A percentile compares a stretch with the other conserved stretches of the same genome.
These are phyloP conservation scores for Mesotaenium endlicherianum DNA, from an alignment of 139 green algal genomes.

Conservation along the genomic window DNA sequence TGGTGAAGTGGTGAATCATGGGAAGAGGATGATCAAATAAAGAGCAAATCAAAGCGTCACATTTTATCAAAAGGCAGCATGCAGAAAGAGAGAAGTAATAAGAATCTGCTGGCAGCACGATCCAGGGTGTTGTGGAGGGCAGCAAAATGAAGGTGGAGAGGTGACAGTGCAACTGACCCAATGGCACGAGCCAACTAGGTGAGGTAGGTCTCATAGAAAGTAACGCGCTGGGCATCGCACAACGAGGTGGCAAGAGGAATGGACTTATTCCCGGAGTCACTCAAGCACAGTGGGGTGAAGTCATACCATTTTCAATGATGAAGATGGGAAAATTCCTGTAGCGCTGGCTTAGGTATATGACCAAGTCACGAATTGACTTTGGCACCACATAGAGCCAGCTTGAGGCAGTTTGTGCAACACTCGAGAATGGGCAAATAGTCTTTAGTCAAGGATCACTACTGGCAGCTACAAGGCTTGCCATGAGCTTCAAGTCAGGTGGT, in stretches of 20 bases:
- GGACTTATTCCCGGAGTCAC: too few relatives aligned
- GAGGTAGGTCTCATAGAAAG: constrained; percentile 21
- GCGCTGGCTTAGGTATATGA: constrained; percentile 35
- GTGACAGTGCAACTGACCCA: too few relatives aligned
- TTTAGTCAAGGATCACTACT: too few relatives aligned
- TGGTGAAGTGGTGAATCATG: not conserved
- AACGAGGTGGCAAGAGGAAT: not conserved
- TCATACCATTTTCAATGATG: constrained; percentile 41
- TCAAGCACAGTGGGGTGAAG: too few relatives aligned
- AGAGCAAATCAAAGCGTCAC: not conserved
- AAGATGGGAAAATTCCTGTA: constrained; percentile 13
- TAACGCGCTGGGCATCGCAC: constrained; percentile 2
- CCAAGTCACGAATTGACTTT: constrained; percentile 15
- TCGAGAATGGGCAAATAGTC: too few relatives aligned
- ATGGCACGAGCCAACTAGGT: not conserved
- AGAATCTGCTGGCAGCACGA: not conserved
- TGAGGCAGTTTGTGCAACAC: constrained; percentile 22
- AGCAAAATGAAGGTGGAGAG: not conserved
- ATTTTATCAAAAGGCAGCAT: not conserved
- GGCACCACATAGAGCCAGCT: constrained; percentile 42
- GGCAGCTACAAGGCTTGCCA: too few relatives aligned
- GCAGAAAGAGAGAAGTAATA: not conserved
- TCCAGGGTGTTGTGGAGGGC: not conserved
- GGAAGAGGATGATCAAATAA: not conserved
- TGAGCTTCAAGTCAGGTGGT: too few relatives aligned